phyloP scores from a whole-genome alignment of 192 early-diverging fungal species.

The Entomortierella parvispora region DNA sequence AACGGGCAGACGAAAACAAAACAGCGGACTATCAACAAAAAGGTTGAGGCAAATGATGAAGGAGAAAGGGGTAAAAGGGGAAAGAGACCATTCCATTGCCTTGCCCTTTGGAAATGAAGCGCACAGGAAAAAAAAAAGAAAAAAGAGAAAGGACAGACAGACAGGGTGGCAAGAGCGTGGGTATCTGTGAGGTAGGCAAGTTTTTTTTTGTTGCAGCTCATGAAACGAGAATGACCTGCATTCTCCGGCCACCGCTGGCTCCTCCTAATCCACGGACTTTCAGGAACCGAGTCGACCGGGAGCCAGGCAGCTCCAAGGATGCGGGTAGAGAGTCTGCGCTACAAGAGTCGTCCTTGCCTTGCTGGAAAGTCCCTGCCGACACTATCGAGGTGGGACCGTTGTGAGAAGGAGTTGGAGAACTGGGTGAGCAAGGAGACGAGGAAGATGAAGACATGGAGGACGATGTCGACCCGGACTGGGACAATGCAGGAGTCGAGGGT shows the following conservation, averaged over 20 bases:
- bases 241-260: constrained; percentile 28
- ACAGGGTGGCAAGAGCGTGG: no score
- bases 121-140: no score
- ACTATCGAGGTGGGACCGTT: background rate
- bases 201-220: background rate
- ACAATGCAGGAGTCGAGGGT: constrained; percentile 36
- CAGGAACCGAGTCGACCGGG: constrained; percentile 25
- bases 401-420: constrained; percentile 21
- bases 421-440: constrained; percentile 18
- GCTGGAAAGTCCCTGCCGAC: background rate
- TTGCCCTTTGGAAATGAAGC: no score
- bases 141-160: no score
- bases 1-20: no score
- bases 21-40: no score
- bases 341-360: constrained; percentile 13
- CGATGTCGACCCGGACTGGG: constrained; percentile 12
- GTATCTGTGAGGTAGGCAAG: no score
- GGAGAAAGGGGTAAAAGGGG: no score
- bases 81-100: no score
- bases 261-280: constrained; percentile 44
- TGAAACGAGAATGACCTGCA: constrained; percentile 44
- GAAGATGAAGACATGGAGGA: constrained; percentile 16
- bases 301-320: constrained; percentile 10
- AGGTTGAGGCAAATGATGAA: background rate
- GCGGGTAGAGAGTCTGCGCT: constrained; percentile 15